Percentiles rank a stretch among this genome's conserved stretches.
phyloP scores from a whole-genome alignment of 176 grass and related monocot genomes.

The Oryza brachyantha region DNA sequence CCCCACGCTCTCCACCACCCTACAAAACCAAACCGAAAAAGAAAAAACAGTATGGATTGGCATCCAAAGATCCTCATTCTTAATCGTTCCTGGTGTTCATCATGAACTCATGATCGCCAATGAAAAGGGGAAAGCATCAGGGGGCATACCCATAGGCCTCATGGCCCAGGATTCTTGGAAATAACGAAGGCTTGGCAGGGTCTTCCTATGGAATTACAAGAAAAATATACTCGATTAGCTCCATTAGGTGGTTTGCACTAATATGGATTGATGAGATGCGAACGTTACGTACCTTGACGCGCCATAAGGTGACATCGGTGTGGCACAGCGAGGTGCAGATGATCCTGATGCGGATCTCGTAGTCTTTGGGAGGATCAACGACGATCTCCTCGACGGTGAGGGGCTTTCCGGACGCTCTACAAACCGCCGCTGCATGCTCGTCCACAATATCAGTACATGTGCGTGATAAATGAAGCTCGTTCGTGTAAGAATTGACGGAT shows the following conservation, averaged over 20 bases:
- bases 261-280: no score
- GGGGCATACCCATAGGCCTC: constrained; percentile 63
- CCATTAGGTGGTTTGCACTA: no score
- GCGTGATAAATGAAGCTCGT: no score
- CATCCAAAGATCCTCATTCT: no score
- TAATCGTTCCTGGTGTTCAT: no score
- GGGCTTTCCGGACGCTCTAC: constrained; percentile 52
- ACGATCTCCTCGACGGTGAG: constrained; percentile 69
- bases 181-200: neutral
- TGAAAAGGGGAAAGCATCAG: neutral
- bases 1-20: constrained; percentile 83
- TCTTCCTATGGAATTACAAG: neutral
- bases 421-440: constrained; percentile 57
- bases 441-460: neutral
- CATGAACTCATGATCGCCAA: neutral
- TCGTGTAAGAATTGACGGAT: neutral
- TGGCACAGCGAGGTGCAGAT: constrained; percentile 76
- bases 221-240: neutral
- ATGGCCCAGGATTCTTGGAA: constrained; percentile 67
- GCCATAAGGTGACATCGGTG: constrained; percentile 63
- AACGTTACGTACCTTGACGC: constrained; percentile 26
- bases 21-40: neutral
- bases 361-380: constrained; percentile 60
- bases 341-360: constrained; percentile 69
- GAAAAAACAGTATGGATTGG: no score